These are phyloP conservation scores for Penstemon barbatus DNA, from an alignment of 257 asterid genomes.

Conservation along the genomic window DNA sequence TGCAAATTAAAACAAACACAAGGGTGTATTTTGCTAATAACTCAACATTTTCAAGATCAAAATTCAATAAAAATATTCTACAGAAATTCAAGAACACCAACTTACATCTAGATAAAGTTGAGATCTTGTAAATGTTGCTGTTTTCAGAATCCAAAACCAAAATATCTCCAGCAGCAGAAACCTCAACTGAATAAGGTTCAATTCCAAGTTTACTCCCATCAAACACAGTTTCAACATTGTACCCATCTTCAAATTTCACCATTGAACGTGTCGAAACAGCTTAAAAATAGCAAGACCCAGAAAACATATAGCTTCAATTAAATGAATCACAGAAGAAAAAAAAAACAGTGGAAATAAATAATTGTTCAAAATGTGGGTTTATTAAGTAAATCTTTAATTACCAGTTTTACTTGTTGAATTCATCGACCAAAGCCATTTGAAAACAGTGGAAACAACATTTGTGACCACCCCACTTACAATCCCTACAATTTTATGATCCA, in stretches of 20 bases:
- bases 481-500: conserved; percentile 39
- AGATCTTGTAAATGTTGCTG: conserved; percentile 82
- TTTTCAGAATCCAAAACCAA: conserved; percentile 74
- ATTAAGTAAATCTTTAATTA: conserved; percentile 7
- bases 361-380: conserved; percentile 29
- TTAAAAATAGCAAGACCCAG: conserved; percentile 34
- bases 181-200: conserved; percentile 72
- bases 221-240: conserved; percentile 88
- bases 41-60: not conserved
- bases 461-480: conserved; percentile 77
- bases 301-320: conserved; percentile 16
- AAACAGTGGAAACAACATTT: conserved; percentile 68
- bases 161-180: conserved; percentile 71
- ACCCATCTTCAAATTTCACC: conserved; percentile 95
- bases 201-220: conserved; percentile 95
- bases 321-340: not conserved
- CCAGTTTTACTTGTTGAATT: conserved; percentile 67
- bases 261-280: conserved; percentile 79
- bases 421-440: conserved; percentile 81
- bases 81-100: conserved; percentile 1
- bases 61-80: not conserved
- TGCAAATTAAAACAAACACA: too few relatives aligned
- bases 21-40: too few relatives aligned
- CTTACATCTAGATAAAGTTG: conserved; percentile 89
- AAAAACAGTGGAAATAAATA: conserved; percentile 9